Evolutionary conservation across 164 flowering plant genomes (phyloP).

Genomic region (Kalanchoe fedtschenkoi): DNA sequence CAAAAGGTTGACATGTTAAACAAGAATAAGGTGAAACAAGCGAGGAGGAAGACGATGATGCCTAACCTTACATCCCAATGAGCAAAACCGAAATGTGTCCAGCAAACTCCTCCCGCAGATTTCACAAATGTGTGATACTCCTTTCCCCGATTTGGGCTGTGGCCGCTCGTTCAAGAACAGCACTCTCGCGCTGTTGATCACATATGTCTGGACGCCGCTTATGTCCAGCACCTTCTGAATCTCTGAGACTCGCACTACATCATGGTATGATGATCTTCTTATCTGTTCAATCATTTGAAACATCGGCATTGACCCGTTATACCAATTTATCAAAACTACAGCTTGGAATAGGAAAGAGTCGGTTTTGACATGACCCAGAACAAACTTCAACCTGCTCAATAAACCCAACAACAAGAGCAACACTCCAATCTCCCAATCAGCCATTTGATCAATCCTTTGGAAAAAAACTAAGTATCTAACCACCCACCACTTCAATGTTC

Average conservation of each 20-base stretch:
- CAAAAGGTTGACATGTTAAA: conserved; percentile 2
- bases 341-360: too few species aligned
- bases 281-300: conserved; percentile 30
- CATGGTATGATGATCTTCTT: conserved; percentile 95
- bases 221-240: conserved; percentile 65
- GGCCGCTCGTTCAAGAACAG: conserved; percentile 86
- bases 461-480: too few species aligned
- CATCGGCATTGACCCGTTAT: neutral
- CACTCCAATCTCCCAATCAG: too few species aligned
- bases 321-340: neutral
- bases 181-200: conserved; percentile 90
- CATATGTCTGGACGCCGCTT: conserved; percentile 84
- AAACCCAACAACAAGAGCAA: too few species aligned
- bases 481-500: too few species aligned
- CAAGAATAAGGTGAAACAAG: neutral
- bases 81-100: conserved; percentile 79
- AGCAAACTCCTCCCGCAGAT: conserved; percentile 71
- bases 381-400: too few species aligned
- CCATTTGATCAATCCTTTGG: too few species aligned
- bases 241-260: conserved; percentile 86
- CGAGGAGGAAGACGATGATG: neutral
- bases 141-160: conserved; percentile 65
- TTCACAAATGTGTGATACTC: conserved; percentile 64
- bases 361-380: too few species aligned
- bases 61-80: conserved; percentile 86